phyloP scores from a whole-genome alignment of 1,284 basidiomycete genomes.

The Ustanciosporium gigantosporum region DNA sequence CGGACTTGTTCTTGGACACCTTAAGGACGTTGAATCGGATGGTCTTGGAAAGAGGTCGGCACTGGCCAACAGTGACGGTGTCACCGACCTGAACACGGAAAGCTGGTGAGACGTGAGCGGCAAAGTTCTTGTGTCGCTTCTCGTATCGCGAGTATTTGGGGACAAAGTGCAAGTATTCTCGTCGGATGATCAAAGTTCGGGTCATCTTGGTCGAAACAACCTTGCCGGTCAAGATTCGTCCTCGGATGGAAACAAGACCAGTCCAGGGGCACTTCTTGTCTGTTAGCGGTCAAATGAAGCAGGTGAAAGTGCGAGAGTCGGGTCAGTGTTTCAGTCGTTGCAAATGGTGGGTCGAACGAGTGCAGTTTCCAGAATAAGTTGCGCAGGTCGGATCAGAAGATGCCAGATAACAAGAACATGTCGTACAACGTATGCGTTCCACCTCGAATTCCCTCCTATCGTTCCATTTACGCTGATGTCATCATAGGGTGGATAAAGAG shows the following conservation, averaged over 20 bases:
- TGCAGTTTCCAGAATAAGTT: not conserved
- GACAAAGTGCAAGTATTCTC: constrained; percentile 94
- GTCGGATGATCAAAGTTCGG: constrained; percentile 95
- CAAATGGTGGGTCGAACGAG: too few species aligned
- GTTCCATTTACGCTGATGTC: too few species aligned
- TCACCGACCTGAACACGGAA: constrained; percentile 87
- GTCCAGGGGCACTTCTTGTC: constrained; percentile 99
- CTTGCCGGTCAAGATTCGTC: constrained; percentile 95
- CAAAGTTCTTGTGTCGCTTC: constrained; percentile 87
- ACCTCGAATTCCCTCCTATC: too few species aligned
- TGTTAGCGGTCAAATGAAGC: constrained; percentile 57
- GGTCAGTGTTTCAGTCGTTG: too few species aligned
- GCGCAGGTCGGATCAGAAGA: too few species aligned
- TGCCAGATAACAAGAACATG: too few species aligned
- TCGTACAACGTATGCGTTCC: too few species aligned
- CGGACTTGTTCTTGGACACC: constrained; percentile 67
- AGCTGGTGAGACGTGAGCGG: constrained; percentile 93
- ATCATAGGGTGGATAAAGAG: too few species aligned
- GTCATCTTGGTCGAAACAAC: constrained; percentile 99
- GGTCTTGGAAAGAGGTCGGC: constrained; percentile 98
- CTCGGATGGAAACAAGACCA: constrained; percentile 79
- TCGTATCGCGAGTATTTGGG: constrained; percentile 83
- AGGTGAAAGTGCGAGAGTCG: not conserved
- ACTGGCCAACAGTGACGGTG: constrained; percentile 95
- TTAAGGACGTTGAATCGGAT: constrained; percentile 97